Conservation (phyloP, 2,329 filamentous ascomycete species). For the Phialemonium atrogriseum region DNA sequence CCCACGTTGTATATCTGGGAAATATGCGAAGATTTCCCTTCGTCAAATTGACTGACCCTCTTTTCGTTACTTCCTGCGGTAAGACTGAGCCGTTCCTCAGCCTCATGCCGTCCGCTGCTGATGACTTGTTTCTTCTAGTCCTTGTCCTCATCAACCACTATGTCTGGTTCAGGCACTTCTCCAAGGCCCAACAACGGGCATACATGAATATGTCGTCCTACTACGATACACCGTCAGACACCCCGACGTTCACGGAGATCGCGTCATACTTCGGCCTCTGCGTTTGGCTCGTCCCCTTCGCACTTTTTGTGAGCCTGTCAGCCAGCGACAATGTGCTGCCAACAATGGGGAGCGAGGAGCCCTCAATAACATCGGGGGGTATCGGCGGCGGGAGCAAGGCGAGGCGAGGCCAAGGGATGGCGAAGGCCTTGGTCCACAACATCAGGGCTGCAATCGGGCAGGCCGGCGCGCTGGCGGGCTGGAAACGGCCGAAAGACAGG, state of each 20-base stretch:
- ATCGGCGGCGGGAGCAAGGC: slow-evolving; percentile 36
- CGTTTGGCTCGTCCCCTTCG: slow-evolving; percentile 94
- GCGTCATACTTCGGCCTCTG: slow-evolving; percentile 94
- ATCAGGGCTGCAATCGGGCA: slow-evolving; percentile 44
- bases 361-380: slow-evolving; percentile 21
- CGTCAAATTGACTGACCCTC: slow-evolving; percentile 78
- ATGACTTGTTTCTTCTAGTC: slow-evolving; percentile 44
- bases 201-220: slow-evolving; percentile 50
- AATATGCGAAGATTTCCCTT: slow-evolving; percentile 70
- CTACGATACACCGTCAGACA: slow-evolving; percentile 50
- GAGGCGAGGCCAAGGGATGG: slow-evolving; percentile 51
- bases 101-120: slow-evolving; percentile 1
- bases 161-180: slow-evolving; percentile 94
- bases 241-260: slow-evolving; percentile 87
- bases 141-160: slow-evolving; percentile 88
- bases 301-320: slow-evolving; percentile 87
- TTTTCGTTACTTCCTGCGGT: slow-evolving; percentile 81
- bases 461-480: slow-evolving; percentile 28
- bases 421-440: slow-evolving; percentile 56
- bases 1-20: slow-evolving; percentile 78
- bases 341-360: slow-evolving; percentile 72
- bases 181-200: slow-evolving; percentile 47
- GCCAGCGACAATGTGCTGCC: slow-evolving; percentile 93
- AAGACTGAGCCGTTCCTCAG: slow-evolving; percentile 22
- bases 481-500: slow-evolving; percentile 30